These are phyloP conservation scores for Eurotiales sp. DNA, from an alignment of 2,329 filamentous ascomycete species.

Conservation along the genomic window DNA sequence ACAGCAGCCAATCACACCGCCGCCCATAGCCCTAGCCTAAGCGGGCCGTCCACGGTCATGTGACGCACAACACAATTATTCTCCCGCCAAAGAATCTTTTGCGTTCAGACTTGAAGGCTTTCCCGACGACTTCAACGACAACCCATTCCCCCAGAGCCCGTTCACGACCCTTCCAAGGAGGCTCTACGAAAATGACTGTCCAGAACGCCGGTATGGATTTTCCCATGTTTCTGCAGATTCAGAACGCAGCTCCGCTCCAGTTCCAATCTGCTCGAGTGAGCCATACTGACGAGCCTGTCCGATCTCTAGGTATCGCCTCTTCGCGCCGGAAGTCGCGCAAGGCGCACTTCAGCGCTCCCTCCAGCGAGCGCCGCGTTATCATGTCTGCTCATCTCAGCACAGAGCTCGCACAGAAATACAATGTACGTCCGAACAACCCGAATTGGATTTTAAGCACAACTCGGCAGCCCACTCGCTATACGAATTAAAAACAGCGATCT, in stretches of 20 bases:
- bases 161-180: not conserved
- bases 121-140: not conserved
- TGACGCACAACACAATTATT: not conserved
- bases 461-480: too few relatives aligned
- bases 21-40: not conserved
- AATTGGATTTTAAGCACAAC: not conserved
- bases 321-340: conserved; percentile 98
- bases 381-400: conserved; percentile 96
- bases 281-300: conserved; percentile 16
- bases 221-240: not conserved
- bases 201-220: not conserved
- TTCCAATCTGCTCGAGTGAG: not conserved
- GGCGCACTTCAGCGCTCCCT: conserved; percentile 94
- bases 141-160: not conserved
- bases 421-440: conserved; percentile 57
- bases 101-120: not conserved
- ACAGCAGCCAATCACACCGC: not conserved
- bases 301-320: conserved; percentile 49
- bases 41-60: not conserved
- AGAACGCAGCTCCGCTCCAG: too few relatives aligned
- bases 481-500: too few relatives aligned
- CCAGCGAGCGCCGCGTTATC: conserved; percentile 88
- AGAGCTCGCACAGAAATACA: conserved; percentile 98
- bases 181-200: not conserved
- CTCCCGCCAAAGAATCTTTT: not conserved